A percentile compares a stretch with the other conserved stretches of the same genome.
phyloP scores from a whole-genome alignment of 768 basidiomycete genomes.

The Boletus speciosus region DNA sequence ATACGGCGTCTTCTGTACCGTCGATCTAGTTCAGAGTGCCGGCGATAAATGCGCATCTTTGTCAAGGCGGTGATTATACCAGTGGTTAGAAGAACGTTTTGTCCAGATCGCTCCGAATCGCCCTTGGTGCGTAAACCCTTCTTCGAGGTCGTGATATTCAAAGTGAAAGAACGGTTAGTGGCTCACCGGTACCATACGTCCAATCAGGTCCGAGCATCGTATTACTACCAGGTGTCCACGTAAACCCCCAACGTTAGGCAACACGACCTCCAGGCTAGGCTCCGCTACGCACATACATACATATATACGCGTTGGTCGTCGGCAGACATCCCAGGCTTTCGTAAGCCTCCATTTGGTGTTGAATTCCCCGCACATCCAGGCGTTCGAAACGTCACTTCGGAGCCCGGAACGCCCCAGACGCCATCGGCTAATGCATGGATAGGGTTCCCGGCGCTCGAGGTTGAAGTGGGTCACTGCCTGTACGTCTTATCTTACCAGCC shows the following conservation, averaged over 20 bases:
- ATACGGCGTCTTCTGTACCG: neutral
- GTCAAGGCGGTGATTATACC: neutral
- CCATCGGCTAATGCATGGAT: neutral
- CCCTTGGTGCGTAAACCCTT: neutral
- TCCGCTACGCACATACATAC: neutral
- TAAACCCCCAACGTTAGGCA: neutral
- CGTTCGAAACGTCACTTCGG: neutral
- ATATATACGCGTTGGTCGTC: neutral
- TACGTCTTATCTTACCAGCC: neutral
- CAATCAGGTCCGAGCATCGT: too few relatives aligned
- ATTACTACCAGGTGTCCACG: neutral
- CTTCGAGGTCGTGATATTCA: neutral
- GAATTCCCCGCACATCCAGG: slow-evolving; percentile 3
- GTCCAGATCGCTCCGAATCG: too few relatives aligned
- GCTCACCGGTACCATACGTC: neutral
- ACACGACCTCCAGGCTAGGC: neutral
- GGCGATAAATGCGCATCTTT: neutral
- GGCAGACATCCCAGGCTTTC: neutral
- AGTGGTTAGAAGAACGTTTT: neutral
- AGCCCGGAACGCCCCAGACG: neutral
- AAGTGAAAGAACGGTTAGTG: neutral
- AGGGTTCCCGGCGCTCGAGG: neutral
- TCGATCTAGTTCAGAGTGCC: neutral
- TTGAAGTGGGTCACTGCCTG: slow-evolving; percentile 7
- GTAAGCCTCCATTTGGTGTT: neutral